Conservation (phyloP, 805 yeast species). For the Lachancea meyersii region DNA sequence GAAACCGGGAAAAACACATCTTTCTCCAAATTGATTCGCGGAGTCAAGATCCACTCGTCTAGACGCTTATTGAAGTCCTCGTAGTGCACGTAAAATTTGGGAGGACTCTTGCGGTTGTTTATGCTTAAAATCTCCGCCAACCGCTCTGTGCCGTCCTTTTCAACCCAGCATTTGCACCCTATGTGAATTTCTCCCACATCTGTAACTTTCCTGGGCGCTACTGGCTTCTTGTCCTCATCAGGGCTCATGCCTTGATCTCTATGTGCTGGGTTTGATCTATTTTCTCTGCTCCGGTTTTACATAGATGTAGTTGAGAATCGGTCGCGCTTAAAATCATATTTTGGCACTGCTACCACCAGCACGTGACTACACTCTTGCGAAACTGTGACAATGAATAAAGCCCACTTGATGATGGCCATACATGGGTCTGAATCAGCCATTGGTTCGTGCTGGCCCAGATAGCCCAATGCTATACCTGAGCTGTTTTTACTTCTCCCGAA, state of each 20-base stretch:
- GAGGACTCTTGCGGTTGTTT: constrained; percentile 67
- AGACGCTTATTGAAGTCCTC: constrained; percentile 91
- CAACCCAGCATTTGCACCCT: constrained; percentile 79
- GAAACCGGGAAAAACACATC: constrained; percentile 70
- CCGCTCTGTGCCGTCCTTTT: constrained; percentile 73
- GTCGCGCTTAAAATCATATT: no score
- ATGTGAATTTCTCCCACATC: constrained; percentile 47
- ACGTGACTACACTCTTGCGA: no score
- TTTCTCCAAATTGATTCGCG: constrained; percentile 63
- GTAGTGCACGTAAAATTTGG: constrained; percentile 87
- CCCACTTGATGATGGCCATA: no score
- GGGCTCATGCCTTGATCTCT: constrained; percentile 13
- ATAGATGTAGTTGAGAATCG: no score
- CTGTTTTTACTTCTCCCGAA: no score
- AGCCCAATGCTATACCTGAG: no score
- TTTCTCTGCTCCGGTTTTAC: no score
- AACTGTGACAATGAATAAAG: no score
- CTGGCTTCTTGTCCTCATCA: constrained; percentile 23
- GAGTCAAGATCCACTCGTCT: constrained; percentile 86
- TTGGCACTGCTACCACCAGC: no score
- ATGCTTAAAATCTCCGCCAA: constrained; percentile 80
- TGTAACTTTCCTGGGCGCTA: constrained; percentile 25
- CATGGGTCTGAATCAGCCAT: no score
- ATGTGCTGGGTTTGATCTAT: neutral
- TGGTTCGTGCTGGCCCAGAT: no score